Evolutionary conservation across 768 basidiomycete genomes (phyloP).

Genomic region (Lactarius tabidus): DNA sequence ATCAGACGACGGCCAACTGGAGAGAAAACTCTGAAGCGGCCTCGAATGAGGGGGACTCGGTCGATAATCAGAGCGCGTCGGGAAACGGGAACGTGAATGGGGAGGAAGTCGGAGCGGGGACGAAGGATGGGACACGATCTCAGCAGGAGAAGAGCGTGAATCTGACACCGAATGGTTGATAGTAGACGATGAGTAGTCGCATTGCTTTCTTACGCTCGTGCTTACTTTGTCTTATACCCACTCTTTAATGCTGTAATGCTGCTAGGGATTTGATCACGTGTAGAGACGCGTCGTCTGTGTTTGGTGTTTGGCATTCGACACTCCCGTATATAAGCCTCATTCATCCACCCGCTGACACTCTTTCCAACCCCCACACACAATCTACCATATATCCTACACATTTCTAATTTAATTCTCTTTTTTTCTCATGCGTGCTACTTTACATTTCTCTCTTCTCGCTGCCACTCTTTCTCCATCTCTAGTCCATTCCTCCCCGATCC

Average conservation of each 20-base stretch:
- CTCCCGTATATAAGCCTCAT: constrained; percentile 19
- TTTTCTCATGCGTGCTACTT: constrained; percentile 22
- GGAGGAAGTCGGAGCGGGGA: constrained; percentile 43
- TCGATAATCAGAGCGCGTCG: constrained; percentile 43
- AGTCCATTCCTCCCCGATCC: constrained; percentile 24
- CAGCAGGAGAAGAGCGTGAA: constrained; percentile 64
- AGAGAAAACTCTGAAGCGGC: constrained; percentile 39
- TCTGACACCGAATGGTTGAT: constrained; percentile 93
- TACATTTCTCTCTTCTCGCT: constrained; percentile 26
- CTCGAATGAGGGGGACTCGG: constrained; percentile 24
- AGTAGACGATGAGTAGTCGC: constrained; percentile 41
- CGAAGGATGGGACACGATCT: constrained; percentile 73
- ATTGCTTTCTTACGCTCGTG: constrained; percentile 19
- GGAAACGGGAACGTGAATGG: constrained; percentile 66
- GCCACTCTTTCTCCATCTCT: constrained; percentile 26
- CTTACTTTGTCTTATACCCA: constrained; percentile 13
- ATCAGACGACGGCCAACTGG: constrained; percentile 59
- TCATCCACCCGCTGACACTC: background rate
- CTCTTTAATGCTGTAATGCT: background rate
- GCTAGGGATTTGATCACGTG: constrained; percentile 20
- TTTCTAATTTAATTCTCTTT: constrained; percentile 12
- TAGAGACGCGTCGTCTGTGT: constrained; percentile 21
- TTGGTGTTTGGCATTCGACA: constrained; percentile 21
- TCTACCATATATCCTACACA: constrained; percentile 4
- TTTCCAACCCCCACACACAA: constrained; percentile 7